Base-by-base conservation (phyloP, 1,284 basidiomycete genomes). In the Ustilago hordei region DNA sequence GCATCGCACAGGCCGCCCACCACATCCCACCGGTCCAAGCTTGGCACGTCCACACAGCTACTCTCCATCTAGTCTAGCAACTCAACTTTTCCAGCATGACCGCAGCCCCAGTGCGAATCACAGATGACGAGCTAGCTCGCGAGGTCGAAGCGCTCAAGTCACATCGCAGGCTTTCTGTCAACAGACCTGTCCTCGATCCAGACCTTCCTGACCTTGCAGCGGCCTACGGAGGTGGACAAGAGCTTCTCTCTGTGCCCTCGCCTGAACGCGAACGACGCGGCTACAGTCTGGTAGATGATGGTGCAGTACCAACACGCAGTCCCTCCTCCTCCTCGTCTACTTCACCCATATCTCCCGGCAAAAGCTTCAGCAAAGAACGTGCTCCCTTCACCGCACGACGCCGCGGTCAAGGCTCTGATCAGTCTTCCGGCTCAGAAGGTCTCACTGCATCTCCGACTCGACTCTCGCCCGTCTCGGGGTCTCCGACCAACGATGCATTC, bases 71-170 rank as follows among this genome's bases (percentile, higher is more conserved):
- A 13, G 39, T 6, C 17, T 13, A 41, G 39, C 35, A 28, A 3
- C 23, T 38, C 47, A 31, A 47, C 36, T 28, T 31, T 23, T 9
- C 12, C 43, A 70, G 38, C 28, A 76, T 76, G 74, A 66, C 74
- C 31, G 50, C 55, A 45, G 65, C 58, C n/a, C 63, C 57, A 32
- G 69, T 73, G 70, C 64, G 63, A 41, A 78, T 78, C 67, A 78
- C 81, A 39, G 81, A 82, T 56, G 75, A 74, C 39, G 84, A 85
- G 68, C 72, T 85, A 32, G 71, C 80, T 31, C 77, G 84, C 43
- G 84, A 85, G 60, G 84, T 85, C 9, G 82, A 84, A 58, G 82
- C 80, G 52, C 81, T 85, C 63, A 84, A 84, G 41, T 79, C 81
- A 12, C 82, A 83, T 65, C 76, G 84, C 43, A 69, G 84, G 35